Evolutionary conservation across 495 filamentous ascomycete species (phyloP).

Genomic region (Pyrenula aspistea): DNA sequence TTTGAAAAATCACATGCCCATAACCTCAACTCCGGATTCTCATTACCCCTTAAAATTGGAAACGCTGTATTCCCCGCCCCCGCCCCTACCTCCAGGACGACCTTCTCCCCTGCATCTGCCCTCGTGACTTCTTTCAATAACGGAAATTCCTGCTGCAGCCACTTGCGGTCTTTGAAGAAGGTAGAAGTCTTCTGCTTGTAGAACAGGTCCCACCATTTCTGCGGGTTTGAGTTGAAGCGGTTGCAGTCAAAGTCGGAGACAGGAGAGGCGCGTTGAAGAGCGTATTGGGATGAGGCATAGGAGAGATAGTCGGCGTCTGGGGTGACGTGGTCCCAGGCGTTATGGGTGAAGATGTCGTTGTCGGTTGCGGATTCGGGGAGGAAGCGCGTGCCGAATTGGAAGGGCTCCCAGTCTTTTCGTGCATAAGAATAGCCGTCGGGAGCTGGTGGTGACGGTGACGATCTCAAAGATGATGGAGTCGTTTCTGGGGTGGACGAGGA

Average conservation of each 20-base stretch:
- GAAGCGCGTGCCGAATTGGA: constrained; percentile 85
- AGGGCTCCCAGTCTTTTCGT: constrained; percentile 78
- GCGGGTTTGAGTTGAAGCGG: constrained; percentile 79
- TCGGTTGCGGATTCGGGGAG: constrained; percentile 45
- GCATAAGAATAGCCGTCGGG: no score
- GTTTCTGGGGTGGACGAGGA: constrained; percentile 27
- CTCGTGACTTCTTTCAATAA: constrained; percentile 58
- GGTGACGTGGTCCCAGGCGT: constrained; percentile 95
- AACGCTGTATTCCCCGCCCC: constrained; percentile 96
- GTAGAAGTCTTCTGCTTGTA: constrained; percentile 91
- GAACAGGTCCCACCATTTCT: constrained; percentile 93
- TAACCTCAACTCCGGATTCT: constrained; percentile 64
- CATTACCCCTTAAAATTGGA: constrained; percentile 68
- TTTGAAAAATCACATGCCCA: constrained; percentile 92
- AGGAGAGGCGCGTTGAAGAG: constrained; percentile 66
- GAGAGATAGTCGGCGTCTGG: constrained; percentile 72
- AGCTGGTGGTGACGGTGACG: no score
- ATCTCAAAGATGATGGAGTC: no score
- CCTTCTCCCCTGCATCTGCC: constrained; percentile 44
- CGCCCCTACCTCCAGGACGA: constrained; percentile 81
- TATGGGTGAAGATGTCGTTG: constrained; percentile 88
- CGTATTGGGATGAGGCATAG: constrained; percentile 70
- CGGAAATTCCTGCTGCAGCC: constrained; percentile 91
- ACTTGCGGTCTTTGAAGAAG: constrained; percentile 98
- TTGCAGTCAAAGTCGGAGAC: constrained; percentile 78